A percentile compares a stretch with the other conserved stretches of the same genome.
Conservation (phyloP, 164 flowering plant species). For the Tetrastigma voinierianum region DNA sequence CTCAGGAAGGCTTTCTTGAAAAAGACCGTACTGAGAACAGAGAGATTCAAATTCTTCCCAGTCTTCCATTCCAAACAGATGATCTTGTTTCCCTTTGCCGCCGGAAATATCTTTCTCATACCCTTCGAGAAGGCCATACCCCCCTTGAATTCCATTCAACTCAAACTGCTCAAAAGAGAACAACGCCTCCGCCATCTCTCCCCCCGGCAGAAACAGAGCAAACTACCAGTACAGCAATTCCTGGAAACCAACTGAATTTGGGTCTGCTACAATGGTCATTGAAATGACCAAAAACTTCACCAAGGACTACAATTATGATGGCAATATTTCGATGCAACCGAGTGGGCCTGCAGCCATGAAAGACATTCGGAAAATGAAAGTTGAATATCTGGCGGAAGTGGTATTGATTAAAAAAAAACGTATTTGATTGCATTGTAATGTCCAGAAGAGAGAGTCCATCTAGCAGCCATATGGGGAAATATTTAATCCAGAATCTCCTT, state of each 20-base stretch:
- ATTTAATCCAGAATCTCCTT: too few relatives aligned
- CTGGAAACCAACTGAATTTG: background rate
- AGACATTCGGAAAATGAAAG: too few relatives aligned
- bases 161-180: slow-evolving; percentile 11
- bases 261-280: background rate
- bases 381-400: too few relatives aligned
- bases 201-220: background rate
- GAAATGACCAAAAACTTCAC: background rate
- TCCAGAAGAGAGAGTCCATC: too few relatives aligned
- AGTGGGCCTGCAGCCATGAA: slow-evolving; percentile 7
- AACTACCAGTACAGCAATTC: too few relatives aligned
- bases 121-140: background rate
- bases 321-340: slow-evolving; percentile 7
- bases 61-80: slow-evolving; percentile 5
- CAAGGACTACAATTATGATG: background rate
- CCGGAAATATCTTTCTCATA: slow-evolving; percentile 1
- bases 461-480: too few relatives aligned
- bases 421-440: too few relatives aligned
- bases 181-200: slow-evolving; percentile 11
- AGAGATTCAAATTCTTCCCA: slow-evolving; percentile 6
- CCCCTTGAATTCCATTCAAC: slow-evolving; percentile 11
- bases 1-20: background rate
- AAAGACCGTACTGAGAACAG: slow-evolving; percentile 6
- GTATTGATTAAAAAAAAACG: too few relatives aligned
- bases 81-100: slow-evolving; percentile 2